A percentile compares a stretch with the other conserved stretches of the same genome.
phyloP scores from a whole-genome alignment of 257 asterid species.

The Nicotiana sylvestris region DNA sequence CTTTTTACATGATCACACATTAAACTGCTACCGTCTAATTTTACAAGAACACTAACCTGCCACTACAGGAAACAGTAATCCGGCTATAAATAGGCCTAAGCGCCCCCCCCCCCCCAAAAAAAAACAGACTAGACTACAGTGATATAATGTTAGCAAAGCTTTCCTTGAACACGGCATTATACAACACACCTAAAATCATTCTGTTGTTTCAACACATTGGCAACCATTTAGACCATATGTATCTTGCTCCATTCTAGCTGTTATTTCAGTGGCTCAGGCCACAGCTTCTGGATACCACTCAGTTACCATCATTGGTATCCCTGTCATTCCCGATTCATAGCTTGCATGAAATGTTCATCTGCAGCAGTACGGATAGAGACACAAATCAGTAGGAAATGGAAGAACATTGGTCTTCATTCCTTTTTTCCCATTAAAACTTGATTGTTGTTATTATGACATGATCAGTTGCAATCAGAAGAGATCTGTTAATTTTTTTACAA shows the following conservation, averaged over 20 bases:
- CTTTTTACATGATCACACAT: conserved; percentile 34
- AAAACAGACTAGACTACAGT: conserved; percentile 34
- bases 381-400: background rate
- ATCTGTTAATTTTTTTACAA: background rate
- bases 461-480: background rate
- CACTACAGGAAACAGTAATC: conserved; percentile 21
- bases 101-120: no score
- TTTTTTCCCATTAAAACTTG: background rate
- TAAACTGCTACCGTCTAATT: conserved; percentile 25
- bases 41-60: conserved; percentile 27
- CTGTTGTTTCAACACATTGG: conserved; percentile 24
- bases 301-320: conserved; percentile 6
- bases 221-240: conserved; percentile 13
- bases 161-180: conserved; percentile 31
- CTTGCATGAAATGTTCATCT: conserved; percentile 29
- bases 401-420: background rate
- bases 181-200: conserved; percentile 50
- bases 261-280: background rate
- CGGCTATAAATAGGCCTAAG: conserved; percentile 31
- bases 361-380: background rate
- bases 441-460: background rate
- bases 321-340: conserved; percentile 52
- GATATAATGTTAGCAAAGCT: conserved; percentile 24
- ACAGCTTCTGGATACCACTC: conserved; percentile 11
- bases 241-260: conserved; percentile 10